Conservation (phyloP, 352 stramenopile species). For the Pilasporangium apinafurcum region DNA sequence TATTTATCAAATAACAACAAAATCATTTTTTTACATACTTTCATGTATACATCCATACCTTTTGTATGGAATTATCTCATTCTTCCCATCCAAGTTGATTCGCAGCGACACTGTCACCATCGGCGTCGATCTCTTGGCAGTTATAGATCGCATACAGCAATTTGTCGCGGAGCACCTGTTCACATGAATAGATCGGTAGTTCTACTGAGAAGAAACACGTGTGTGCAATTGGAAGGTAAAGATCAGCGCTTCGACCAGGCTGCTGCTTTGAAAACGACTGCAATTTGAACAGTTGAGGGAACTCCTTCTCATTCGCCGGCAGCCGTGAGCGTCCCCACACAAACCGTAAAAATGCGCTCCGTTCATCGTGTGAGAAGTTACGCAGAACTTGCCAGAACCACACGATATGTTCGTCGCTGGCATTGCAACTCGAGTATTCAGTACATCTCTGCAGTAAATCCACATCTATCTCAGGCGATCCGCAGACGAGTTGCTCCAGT, state of each 20-base stretch:
- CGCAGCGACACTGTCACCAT: constrained; percentile 72
- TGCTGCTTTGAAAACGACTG: constrained; percentile 78
- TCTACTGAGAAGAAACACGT: constrained; percentile 99
- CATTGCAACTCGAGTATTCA: constrained; percentile 81
- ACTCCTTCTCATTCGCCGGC: constrained; percentile 71
- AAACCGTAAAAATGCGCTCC: constrained; percentile 86
- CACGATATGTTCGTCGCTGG: constrained; percentile 69
- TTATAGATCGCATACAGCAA: constrained; percentile 92
- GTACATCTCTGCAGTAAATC: constrained; percentile 74
- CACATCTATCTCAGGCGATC: constrained; percentile 74
- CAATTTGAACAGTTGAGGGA: constrained; percentile 90
- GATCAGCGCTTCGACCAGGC: constrained; percentile 33
- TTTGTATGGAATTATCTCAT: constrained; percentile 22
- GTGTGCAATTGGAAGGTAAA: constrained; percentile 93
- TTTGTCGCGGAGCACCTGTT: constrained; percentile 64
- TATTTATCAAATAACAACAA: no score
- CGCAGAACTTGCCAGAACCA: constrained; percentile 85
- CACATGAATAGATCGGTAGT: constrained; percentile 91
- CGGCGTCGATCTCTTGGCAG: constrained; percentile 90
- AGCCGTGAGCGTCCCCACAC: constrained; percentile 89
- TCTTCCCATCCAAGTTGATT: constrained; percentile 80
- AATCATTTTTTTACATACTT: not conserved
- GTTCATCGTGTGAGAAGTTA: constrained; percentile 77
- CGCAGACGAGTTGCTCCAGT: constrained; percentile 83
- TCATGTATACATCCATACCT: not conserved